These are phyloP conservation scores for Balakata baccata DNA, from an alignment of 345 rosid genomes.

Conservation along the genomic window DNA sequence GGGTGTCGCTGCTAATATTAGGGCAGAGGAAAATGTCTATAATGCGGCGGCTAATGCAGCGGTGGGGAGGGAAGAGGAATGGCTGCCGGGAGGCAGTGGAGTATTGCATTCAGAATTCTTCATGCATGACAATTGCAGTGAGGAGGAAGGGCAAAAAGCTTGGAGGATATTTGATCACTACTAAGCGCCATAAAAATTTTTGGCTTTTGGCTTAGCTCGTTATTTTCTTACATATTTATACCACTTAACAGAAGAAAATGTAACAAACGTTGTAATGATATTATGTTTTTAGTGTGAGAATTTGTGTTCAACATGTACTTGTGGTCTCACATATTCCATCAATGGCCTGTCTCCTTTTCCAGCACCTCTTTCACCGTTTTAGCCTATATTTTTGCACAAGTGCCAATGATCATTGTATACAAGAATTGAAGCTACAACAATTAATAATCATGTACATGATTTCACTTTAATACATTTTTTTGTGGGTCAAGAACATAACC, in stretches of 20 bases:
- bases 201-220: slow-evolving; percentile 77
- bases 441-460: background rate
- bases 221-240: background rate
- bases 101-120: slow-evolving; percentile 73
- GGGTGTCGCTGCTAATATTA: slow-evolving; percentile 58
- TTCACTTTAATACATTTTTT: slow-evolving; percentile 33
- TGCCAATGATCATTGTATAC: background rate
- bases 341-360: background rate
- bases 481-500: slow-evolving; percentile 38
- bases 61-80: slow-evolving; percentile 48
- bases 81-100: slow-evolving; percentile 41
- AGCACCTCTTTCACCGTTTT: background rate
- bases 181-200: slow-evolving; percentile 80
- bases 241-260: background rate
- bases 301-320: no score
- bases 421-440: slow-evolving; percentile 1
- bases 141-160: slow-evolving; percentile 68
- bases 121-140: slow-evolving; percentile 80
- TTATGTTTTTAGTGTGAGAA: no score
- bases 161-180: slow-evolving; percentile 91
- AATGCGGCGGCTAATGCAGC: slow-evolving; percentile 52
- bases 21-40: slow-evolving; percentile 69
- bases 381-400: background rate
- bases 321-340: no score
- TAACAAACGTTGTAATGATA: background rate